Evolutionary conservation across 2,329 filamentous ascomycete genomes (phyloP).

Genomic region (Xylariales sp.): DNA sequence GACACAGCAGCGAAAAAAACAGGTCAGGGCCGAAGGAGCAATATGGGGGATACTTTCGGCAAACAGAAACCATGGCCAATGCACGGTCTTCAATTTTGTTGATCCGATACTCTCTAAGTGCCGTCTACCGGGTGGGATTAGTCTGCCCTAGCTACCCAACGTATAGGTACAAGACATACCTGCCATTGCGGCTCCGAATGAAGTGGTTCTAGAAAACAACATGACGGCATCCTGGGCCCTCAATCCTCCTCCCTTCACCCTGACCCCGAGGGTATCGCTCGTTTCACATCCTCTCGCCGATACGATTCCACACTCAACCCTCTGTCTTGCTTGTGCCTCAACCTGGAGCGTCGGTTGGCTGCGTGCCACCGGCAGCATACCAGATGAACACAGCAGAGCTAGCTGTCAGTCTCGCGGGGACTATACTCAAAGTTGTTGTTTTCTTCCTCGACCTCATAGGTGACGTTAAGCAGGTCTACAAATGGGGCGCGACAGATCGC

Average conservation of each 20-base stretch:
- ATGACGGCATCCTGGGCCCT: not conserved
- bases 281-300: not conserved
- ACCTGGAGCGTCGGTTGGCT: not conserved
- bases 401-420: slow-evolving; percentile 39
- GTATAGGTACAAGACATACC: not conserved
- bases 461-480: slow-evolving; percentile 43
- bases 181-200: not conserved
- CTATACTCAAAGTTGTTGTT: slow-evolving; percentile 38
- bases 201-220: not conserved
- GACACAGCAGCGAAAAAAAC: not conserved
- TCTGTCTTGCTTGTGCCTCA: not conserved
- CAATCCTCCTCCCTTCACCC: not conserved
- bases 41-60: no score
- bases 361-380: slow-evolving; percentile 6
- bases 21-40: not conserved
- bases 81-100: no score
- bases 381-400: slow-evolving; percentile 35
- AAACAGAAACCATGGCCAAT: not conserved
- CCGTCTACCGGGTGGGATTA: no score
- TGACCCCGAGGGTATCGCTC: not conserved
- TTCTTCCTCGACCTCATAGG: slow-evolving; percentile 40
- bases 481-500: slow-evolving; percentile 36
- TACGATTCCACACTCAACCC: not conserved
- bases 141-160: not conserved
- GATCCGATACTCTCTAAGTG: no score